These are phyloP conservation scores for Mycena alexandri DNA, from an alignment of 768 basidiomycete species.

Conservation along the genomic window DNA sequence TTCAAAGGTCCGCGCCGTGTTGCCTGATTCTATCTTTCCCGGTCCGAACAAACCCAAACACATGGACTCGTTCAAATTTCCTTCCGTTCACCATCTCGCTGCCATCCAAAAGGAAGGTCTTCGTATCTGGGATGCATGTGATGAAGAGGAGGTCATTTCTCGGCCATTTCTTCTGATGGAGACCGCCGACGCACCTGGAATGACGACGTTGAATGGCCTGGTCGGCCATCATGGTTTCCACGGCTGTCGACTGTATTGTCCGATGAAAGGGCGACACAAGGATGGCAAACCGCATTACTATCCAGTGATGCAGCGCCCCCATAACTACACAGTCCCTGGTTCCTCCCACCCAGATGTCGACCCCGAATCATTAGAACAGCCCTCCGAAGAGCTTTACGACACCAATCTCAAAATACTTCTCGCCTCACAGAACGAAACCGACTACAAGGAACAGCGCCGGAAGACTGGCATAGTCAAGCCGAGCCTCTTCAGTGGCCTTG, in stretches of 20 bases:
- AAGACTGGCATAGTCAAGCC: conserved; percentile 47
- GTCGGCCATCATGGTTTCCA: neutral
- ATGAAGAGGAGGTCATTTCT: neutral
- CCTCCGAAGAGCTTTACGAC: neutral
- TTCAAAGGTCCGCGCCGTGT: conserved; percentile 3
- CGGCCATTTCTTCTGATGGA: neutral
- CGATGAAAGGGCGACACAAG: neutral
- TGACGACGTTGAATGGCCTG: too few species aligned
- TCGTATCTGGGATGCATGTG: neutral
- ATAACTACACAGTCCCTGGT: too few species aligned
- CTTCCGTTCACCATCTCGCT: conserved; percentile 38
- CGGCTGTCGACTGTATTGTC: too few species aligned
- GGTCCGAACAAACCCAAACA: conserved; percentile 41
- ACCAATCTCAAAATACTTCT: neutral
- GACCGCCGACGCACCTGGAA: too few species aligned
- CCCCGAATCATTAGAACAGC: neutral
- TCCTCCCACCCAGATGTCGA: neutral
- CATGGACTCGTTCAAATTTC: conserved; percentile 41
- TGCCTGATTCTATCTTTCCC: conserved; percentile 35
- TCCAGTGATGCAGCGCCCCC: neutral
- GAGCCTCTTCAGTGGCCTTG: conserved; percentile 44
- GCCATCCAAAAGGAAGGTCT: conserved; percentile 30
- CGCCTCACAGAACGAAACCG: conserved; percentile 13
- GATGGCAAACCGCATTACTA: neutral
- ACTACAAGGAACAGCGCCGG: conserved; percentile 19